Evolutionary conservation across 2,329 filamentous ascomycete genomes (phyloP).

Genomic region (Pseudocercospora musae): DNA sequence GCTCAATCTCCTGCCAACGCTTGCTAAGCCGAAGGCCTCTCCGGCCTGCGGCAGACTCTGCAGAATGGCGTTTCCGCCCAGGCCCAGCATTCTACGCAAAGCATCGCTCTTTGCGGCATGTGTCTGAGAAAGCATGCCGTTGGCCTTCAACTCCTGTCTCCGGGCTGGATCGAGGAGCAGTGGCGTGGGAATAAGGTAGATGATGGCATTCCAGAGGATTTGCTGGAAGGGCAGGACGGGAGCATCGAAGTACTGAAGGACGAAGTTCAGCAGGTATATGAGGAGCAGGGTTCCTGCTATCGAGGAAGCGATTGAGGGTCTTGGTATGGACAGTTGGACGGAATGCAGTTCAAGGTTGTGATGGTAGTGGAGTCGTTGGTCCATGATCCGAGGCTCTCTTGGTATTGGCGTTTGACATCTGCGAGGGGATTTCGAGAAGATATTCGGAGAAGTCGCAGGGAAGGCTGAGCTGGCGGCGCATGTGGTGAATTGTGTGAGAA

Average conservation of each 20-base stretch:
- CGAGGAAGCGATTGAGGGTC: conserved; percentile 19
- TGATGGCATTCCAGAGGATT: conserved; percentile 59
- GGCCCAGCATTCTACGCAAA: conserved; percentile 37
- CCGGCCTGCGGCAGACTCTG: conserved; percentile 33
- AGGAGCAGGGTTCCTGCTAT: conserved; percentile 27
- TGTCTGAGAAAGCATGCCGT: conserved; percentile 31
- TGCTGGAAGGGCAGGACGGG: conserved; percentile 43
- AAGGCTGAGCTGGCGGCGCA: neutral
- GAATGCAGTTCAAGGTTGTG: conserved; percentile 15
- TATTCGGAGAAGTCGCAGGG: neutral
- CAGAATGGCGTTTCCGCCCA: conserved; percentile 39
- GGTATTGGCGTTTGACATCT: neutral
- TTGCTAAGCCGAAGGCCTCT: conserved; percentile 28
- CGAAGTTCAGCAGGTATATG: conserved; percentile 32
- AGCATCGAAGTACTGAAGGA: conserved; percentile 30
- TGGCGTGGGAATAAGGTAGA: conserved; percentile 55
- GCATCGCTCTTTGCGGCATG: conserved; percentile 40
- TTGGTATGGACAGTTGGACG: conserved; percentile 7
- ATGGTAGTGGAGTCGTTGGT: conserved; percentile 17
- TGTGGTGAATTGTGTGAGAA: conserved; percentile 3
- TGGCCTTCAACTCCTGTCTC: conserved; percentile 29
- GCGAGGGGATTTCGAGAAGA: neutral
- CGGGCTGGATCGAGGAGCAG: conserved; percentile 57
- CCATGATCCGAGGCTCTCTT: conserved; percentile 18
- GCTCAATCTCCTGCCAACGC: conserved; percentile 33